Conservation (phyloP, 306 rosid species). For the Lablab purpureus region DNA sequence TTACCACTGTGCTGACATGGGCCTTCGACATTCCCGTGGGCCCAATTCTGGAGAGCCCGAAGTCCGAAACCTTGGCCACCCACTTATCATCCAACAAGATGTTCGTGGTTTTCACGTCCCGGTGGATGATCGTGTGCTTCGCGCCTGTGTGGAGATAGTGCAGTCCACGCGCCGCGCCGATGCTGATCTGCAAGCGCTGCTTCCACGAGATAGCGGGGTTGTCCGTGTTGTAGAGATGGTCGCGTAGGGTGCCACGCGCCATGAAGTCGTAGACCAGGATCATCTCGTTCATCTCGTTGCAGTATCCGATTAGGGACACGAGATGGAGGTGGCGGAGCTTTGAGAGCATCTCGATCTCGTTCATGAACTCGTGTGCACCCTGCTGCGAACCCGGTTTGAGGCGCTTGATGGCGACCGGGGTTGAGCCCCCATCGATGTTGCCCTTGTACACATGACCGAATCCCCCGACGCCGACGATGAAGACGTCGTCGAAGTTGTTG, state of each 20-base stretch:
- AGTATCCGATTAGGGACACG: constrained; percentile 54
- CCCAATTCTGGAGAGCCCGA: constrained; percentile 62
- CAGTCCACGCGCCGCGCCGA: constrained; percentile 63
- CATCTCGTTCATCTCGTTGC: constrained; percentile 59
- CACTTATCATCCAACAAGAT: constrained; percentile 60
- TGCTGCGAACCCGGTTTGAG: constrained; percentile 60
- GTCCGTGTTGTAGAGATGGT: constrained; percentile 54
- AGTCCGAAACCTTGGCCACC: constrained; percentile 63
- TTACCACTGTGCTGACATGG: constrained; percentile 51
- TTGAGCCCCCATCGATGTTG: constrained; percentile 45
- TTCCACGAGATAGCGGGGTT: constrained; percentile 54
- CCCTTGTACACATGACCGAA: constrained; percentile 70
- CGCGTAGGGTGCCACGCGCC: constrained; percentile 63
- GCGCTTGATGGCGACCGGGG: constrained; percentile 54
- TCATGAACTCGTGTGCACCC: constrained; percentile 54
- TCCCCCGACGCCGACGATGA: constrained; percentile 57
- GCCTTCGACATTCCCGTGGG: constrained; percentile 45
- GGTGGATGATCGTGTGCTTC: constrained; percentile 60
- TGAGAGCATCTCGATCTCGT: constrained; percentile 59
- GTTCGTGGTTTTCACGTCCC: constrained; percentile 69
- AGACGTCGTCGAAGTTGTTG: constrained; percentile 50
- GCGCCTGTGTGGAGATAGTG: constrained; percentile 63
- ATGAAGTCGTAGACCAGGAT: constrained; percentile 59
- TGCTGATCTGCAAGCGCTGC: constrained; percentile 54
- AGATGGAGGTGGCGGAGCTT: constrained; percentile 55